Base-by-base conservation (phyloP, 1,284 basidiomycete species). In the Neolentinus lepideus region DNA sequence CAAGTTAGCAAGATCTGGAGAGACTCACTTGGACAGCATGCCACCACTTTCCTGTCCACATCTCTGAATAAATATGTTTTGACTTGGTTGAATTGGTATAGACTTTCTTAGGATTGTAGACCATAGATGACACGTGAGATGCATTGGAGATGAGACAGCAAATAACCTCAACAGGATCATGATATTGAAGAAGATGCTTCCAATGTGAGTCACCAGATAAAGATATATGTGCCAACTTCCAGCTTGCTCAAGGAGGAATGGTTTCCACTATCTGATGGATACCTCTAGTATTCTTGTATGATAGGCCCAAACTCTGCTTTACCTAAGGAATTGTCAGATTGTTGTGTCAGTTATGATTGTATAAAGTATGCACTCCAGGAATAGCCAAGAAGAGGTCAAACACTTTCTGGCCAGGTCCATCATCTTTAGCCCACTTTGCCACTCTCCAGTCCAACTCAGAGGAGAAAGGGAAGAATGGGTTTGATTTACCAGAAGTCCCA, bases 41-140 rank as follows among this genome's bases (percentile, higher is more conserved):
- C 57, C 56, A 58, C 60, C 60, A 61, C 9, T 62, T 59, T 8
- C 26, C 56, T 1, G 60, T 59, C 51, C 46, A 58, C 53, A 61
- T 60, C 46, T 62, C 58, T 21, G 51, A 43, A 51, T 58, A 60
- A 11, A 52, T 43, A 12, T 55, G 52, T 22, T 51, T 38, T 9
- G 43, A 24, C 24, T 46, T 54, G 53, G 38, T 33, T 22, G 33
- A 51, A 21, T 50, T n/a, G 8, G 24, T 50, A 25, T 50, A 56
- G 51, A 56, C 46, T 27, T 53, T 53, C 51, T 45, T 21, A 22
- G 55, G 55, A 8, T 14, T 26, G 43, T 27, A 56, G 2, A 46
- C 36, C 51, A 56, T 43, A 14, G 52, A 26, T 3, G 51, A 31
- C 10, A 33, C n/a, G 53, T 53, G 36, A 25, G 55, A 22, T 12